phyloP scores from a whole-genome alignment of 1,284 basidiomycete species.

The Cutaneotrichosporon sp. region DNA sequence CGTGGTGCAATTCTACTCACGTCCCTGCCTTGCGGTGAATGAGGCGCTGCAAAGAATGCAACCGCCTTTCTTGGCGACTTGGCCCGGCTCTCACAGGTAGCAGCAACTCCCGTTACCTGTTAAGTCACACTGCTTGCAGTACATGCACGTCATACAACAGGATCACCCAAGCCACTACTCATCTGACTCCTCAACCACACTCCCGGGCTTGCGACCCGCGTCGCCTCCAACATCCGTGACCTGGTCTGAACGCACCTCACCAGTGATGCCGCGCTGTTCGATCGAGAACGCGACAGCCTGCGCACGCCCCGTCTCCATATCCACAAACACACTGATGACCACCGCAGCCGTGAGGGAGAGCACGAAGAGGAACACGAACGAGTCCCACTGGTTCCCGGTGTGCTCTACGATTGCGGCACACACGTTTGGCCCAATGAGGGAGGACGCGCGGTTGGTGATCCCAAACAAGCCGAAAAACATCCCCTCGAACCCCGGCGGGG shows the following conservation, averaged over 20 bases:
- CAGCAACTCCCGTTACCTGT: too few relatives aligned
- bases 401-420: conserved; percentile 65
- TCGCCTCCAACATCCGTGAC: too few relatives aligned
- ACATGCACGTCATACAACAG: too few relatives aligned
- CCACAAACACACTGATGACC: conserved; percentile 66
- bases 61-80: too few relatives aligned
- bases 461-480: conserved; percentile 82
- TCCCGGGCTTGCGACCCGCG: too few relatives aligned
- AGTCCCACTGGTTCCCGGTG: conserved; percentile 55
- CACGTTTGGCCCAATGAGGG: conserved; percentile 74
- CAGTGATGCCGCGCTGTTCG: conserved; percentile 17
- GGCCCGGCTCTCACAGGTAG: too few relatives aligned
- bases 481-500: conserved; percentile 74
- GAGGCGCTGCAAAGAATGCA: too few relatives aligned
- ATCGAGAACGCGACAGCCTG: conserved; percentile 55
- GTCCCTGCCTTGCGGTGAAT: too few relatives aligned
- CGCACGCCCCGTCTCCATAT: conserved; percentile 61
- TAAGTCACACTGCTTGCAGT: too few relatives aligned
- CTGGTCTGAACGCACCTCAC: conserved; percentile 10
- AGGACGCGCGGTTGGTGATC: conserved; percentile 72
- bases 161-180: too few relatives aligned
- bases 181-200: too few relatives aligned
- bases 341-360: conserved; percentile 58
- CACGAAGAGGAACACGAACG: conserved; percentile 69
- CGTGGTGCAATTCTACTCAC: too few relatives aligned